Percentiles rank a stretch among this genome's conserved stretches.
Conservation (phyloP, 768 basidiomycete genomes). For the Naganishia vishniacii region DNA sequence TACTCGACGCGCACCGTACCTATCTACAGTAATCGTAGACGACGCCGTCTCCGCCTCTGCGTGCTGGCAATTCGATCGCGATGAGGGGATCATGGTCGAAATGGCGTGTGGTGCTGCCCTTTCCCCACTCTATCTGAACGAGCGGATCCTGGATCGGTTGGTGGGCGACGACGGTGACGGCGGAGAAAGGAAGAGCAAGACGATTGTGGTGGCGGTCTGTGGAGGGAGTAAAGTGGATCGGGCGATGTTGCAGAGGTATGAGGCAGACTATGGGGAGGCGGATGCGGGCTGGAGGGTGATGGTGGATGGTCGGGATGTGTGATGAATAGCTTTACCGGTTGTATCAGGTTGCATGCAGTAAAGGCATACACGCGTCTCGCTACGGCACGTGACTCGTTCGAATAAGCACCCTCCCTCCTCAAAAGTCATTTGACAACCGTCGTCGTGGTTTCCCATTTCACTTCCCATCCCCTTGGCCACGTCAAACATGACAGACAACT, state of each 20-base stretch:
- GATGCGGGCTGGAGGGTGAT: constrained; percentile 22
- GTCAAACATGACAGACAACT: background rate
- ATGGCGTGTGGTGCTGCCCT: constrained; percentile 21
- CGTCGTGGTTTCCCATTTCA: background rate
- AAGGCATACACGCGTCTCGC: too few species aligned
- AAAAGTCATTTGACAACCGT: background rate
- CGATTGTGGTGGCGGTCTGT: constrained; percentile 30
- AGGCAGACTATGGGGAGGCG: constrained; percentile 8
- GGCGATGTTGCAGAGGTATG: constrained; percentile 19
- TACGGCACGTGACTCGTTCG: background rate
- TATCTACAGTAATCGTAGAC: constrained; percentile 22
- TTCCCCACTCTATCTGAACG: constrained; percentile 11
- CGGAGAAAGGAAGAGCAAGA: constrained; percentile 9
- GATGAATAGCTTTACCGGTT: background rate
- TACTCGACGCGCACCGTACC: background rate
- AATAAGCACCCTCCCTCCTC: background rate
- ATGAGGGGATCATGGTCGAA: constrained; percentile 23
- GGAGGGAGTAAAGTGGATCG: constrained; percentile 28
- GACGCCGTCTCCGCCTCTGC: constrained; percentile 25
- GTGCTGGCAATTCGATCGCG: constrained; percentile 21
- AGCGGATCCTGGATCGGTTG: constrained; percentile 7
- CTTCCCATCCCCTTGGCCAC: background rate
- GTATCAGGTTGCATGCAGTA: background rate
- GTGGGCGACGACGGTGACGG: background rate
- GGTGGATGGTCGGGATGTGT: constrained; percentile 21